Percentiles rank a stretch among this genome's conserved stretches.
Evolutionary conservation across 192 early-diverging fungal genomes (phyloP).

Genomic region (Coemansia sp.): DNA sequence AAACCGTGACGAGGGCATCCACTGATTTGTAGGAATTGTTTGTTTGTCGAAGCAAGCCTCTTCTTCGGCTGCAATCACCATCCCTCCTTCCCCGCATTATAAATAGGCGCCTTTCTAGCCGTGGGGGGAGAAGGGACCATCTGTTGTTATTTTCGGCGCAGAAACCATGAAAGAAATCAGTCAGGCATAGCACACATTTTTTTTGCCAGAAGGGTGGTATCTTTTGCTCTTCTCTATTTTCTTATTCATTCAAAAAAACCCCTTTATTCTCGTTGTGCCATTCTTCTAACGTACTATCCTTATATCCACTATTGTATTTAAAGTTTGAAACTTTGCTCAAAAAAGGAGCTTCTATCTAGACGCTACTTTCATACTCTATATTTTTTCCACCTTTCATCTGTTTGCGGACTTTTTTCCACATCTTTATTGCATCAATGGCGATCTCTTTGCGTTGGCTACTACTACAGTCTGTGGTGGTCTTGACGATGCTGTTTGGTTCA

Average conservation of each 20-base stretch:
- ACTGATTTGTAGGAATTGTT: background rate
- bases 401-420: background rate
- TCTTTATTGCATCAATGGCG: background rate
- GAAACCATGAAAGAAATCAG: background rate
- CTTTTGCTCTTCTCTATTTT: background rate
- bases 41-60: background rate
- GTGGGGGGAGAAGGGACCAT: background rate
- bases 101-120: background rate
- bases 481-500: conserved; percentile 14
- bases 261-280: background rate
- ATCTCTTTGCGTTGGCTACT: background rate
- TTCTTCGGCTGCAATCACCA: background rate
- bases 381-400: background rate
- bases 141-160: background rate
- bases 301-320: background rate
- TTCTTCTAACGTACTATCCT: background rate
- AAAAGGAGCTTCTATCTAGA: conserved; percentile 10
- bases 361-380: background rate
- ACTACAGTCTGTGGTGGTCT: background rate
- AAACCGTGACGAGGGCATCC: background rate
- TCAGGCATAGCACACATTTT: background rate
- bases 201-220: background rate
- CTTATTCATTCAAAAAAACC: background rate
- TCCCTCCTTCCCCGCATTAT: conserved; percentile 1
- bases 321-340: background rate